These are phyloP conservation scores for Gastrodia elata DNA, from an alignment of 106 monocot species.

Conservation along the genomic window DNA sequence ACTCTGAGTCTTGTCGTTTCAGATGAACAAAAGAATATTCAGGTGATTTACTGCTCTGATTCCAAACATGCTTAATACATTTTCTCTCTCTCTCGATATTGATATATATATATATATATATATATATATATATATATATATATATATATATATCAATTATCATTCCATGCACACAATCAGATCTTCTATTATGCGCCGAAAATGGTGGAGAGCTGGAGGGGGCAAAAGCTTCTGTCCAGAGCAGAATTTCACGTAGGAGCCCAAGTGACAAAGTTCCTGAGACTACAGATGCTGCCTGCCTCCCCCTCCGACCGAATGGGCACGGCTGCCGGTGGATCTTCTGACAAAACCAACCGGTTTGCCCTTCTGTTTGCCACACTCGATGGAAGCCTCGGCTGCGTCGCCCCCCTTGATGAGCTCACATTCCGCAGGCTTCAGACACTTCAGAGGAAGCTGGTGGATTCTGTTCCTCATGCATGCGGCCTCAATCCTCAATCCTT, in stretches of 20 bases:
- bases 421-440: conserved; percentile 83
- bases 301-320: conserved; percentile 37
- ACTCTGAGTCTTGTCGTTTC: conserved; percentile 92
- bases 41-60: conserved; percentile 31
- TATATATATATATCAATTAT: background rate
- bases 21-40: conserved; percentile 91
- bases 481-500: conserved; percentile 87
- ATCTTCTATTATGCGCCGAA: conserved; percentile 98
- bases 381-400: conserved; percentile 92
- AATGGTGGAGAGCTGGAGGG: conserved; percentile 96
- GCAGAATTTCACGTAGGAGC: conserved; percentile 94
- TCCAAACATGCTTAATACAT: conserved; percentile 2
- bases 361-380: conserved; percentile 83
- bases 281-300: conserved; percentile 78
- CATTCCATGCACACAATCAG: conserved; percentile 38
- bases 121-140: too few species aligned
- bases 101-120: too few species aligned
- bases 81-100: background rate
- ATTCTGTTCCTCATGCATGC: conserved; percentile 76
- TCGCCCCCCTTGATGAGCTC: conserved; percentile 89
- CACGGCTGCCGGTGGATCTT: conserved; percentile 21
- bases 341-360: conserved; percentile 89
- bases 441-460: conserved; percentile 74
- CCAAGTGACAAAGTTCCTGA: conserved; percentile 76
- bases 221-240: conserved; percentile 85